These are phyloP conservation scores for Pleurotus ostreatus DNA, from an alignment of 768 basidiomycete genomes.

Conservation along the genomic window DNA sequence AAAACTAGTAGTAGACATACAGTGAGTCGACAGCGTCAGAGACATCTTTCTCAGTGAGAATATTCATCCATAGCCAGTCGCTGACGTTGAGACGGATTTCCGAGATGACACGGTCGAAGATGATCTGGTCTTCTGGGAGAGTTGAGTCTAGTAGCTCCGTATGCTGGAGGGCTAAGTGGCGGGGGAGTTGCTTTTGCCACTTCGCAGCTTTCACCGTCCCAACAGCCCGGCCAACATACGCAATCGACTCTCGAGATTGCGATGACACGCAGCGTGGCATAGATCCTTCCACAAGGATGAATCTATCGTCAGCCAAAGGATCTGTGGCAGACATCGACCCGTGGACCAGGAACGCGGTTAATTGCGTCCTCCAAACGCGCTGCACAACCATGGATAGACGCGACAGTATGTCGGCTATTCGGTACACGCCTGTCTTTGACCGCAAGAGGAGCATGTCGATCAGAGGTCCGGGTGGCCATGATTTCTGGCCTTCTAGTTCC, in stretches of 20 bases:
- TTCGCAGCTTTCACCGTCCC: conserved; percentile 77
- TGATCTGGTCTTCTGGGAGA: conserved; percentile 71
- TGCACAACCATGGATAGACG: conserved; percentile 74
- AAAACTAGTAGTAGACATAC: conserved; percentile 39
- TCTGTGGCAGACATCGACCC: conserved; percentile 71
- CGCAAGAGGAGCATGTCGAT: conserved; percentile 75
- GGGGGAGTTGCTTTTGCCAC: conserved; percentile 76
- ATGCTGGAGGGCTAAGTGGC: conserved; percentile 60
- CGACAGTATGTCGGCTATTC: conserved; percentile 66
- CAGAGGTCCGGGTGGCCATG: conserved; percentile 72
- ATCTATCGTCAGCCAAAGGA: conserved; percentile 61
- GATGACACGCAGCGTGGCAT: conserved; percentile 74
- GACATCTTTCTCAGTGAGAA: conserved; percentile 79
- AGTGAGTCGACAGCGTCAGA: conserved; percentile 81
- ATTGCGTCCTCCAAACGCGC: conserved; percentile 77
- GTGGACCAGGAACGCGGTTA: conserved; percentile 75
- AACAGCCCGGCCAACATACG: conserved; percentile 84
- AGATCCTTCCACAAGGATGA: conserved; percentile 56
- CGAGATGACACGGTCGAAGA: conserved; percentile 69
- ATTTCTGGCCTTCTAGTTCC: conserved; percentile 50
- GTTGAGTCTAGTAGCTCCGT: conserved; percentile 61
- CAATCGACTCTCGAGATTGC: conserved; percentile 75
- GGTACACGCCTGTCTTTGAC: conserved; percentile 75
- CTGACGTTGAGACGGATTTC: conserved; percentile 78
- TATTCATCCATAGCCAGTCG: conserved; percentile 93